These are phyloP conservation scores for Limnanthes douglasii DNA, from an alignment of 345 rosid species.

Conservation along the genomic window DNA sequence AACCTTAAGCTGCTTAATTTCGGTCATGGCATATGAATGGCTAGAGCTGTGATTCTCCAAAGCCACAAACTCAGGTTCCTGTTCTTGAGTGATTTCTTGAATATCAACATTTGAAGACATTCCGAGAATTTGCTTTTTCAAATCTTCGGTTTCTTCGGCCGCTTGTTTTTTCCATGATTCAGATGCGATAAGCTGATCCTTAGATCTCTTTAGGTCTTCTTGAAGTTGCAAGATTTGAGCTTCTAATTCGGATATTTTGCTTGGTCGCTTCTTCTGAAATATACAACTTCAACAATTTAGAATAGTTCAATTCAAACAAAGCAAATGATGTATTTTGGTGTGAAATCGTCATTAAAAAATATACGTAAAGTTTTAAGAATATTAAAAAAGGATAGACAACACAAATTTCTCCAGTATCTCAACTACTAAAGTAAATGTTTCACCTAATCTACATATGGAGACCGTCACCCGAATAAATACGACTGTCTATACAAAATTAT, in stretches of 20 bases:
- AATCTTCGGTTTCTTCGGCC: conserved; percentile 62
- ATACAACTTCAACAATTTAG: too few species aligned
- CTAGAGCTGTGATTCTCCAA: too few species aligned
- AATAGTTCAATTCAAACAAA: too few species aligned
- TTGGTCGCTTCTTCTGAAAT: conserved; percentile 90
- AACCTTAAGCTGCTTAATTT: conserved; percentile 53
- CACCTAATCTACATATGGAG: conserved; percentile 13
- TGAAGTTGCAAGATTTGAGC: conserved; percentile 52
- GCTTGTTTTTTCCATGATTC: conserved; percentile 67
- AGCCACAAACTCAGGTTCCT: conserved; percentile 39
- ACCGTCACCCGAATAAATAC: conserved; percentile 7
- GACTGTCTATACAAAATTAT: conserved; percentile 4
- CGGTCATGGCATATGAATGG: conserved; percentile 51
- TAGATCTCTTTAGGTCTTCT: conserved; percentile 77
- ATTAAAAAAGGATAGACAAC: conserved; percentile 1
- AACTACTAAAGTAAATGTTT: conserved; percentile 18
- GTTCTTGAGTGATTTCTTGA: conserved; percentile 29
- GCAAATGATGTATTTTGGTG: too few species aligned
- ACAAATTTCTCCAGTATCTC: conserved; percentile 10
- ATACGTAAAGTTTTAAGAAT: conserved; percentile 4
- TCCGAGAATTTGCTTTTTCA: conserved; percentile 39
- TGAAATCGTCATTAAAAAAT: too few species aligned
- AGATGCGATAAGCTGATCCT: conserved; percentile 46
- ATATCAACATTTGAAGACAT: conserved; percentile 37
- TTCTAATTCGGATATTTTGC: conserved; percentile 74